Base-by-base conservation (phyloP, 1,284 basidiomycete species). In the Schizophyllum commune region DNA sequence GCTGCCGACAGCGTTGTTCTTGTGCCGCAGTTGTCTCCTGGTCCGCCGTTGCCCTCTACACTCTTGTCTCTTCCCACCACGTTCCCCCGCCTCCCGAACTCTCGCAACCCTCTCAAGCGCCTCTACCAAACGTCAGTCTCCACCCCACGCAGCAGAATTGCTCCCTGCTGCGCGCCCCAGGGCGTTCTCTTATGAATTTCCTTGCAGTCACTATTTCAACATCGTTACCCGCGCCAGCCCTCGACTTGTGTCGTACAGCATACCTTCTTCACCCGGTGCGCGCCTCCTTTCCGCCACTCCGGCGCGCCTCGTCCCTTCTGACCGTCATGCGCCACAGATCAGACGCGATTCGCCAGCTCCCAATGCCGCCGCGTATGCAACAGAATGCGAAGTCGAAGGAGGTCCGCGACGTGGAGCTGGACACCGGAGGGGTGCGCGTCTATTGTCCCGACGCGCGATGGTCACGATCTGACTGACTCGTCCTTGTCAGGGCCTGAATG, bases 311-410 rank as follows among this genome's bases (percentile, higher is more conserved):
- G 9, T 47, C 17, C 39, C 8, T 47, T 47, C 39, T 47, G 39
- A 47, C 39, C 39, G 17, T 8, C 39, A 47, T 47, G 39, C 39
- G 39, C 39, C 39, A 47, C 17, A 47, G 39, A 47, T 47, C 39
- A 11, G 9, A 17, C 39, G 39, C 39, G 39, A 47, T 47, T 47
- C 39, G 39, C 39, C 39, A 11, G 13, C 39, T 17, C 9, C 13
- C 17, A 17, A 47, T 47, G 39, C 39, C 39, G 39, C 39, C 39
- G 13, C 39, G 39, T 11, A 47, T 47, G 39, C 39, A 47, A 19
- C 53, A 55, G 27, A 89, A 93, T 71, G 91, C 91, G 0, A 83
- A 87, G 56, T 89, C 87, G 64, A 88, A 88, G 74, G 84, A 84
- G 4, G 86, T 92, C 61, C 90, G 89, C 0, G 81, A 83, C 15